A percentile compares a stretch with the other conserved stretches of the same genome.
phyloP scores from a whole-genome alignment of 2,329 filamentous ascomycete species.

The Coniochaeta ligniaria region DNA sequence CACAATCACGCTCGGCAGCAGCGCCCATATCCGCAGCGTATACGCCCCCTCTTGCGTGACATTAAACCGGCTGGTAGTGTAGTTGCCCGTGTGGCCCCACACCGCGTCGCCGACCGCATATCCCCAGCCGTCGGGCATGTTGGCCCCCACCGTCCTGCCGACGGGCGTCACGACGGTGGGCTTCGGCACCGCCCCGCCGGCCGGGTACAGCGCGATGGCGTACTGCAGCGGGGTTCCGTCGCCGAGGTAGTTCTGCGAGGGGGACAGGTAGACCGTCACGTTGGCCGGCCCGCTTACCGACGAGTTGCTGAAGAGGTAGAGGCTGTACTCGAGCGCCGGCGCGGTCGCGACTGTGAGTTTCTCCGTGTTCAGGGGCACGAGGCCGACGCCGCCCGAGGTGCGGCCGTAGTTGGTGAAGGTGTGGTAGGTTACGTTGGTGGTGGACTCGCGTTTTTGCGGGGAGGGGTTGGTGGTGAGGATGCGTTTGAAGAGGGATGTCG shows the following conservation, averaged over 20 bases:
- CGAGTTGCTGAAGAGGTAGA: conserved; percentile 52
- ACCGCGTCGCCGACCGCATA: conserved; percentile 35
- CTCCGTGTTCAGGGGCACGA: conserved; percentile 43
- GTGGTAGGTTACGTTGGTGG: conserved; percentile 34
- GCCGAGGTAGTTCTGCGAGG: conserved; percentile 45
- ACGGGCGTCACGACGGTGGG: conserved; percentile 32
- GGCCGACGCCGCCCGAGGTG: conserved; percentile 49
- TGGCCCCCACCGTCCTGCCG: conserved; percentile 29
- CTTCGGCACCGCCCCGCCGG: conserved; percentile 3
- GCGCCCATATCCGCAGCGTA: conserved; percentile 41
- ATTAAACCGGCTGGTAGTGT: conserved; percentile 35
- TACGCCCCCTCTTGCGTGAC: conserved; percentile 35
- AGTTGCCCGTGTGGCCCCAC: conserved; percentile 36
- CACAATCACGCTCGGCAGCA: conserved; percentile 44
- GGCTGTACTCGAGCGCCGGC: conserved; percentile 51
- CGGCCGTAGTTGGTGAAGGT: conserved; percentile 49
- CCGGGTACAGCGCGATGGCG: conserved; percentile 37
- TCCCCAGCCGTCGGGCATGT: conserved; percentile 34
- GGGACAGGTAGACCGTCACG: conserved; percentile 43
- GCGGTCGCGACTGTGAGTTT: conserved; percentile 40
- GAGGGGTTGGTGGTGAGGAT: not conserved
- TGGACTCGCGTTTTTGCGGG: not conserved
- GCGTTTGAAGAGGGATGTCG: not conserved
- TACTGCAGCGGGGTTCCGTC: conserved; percentile 42
- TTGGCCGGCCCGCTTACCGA: conserved; percentile 25